A percentile compares a stretch with the other conserved stretches of the same genome.
Conservation (phyloP, 139 green algal genomes). For the Micromonas commoda region DNA sequence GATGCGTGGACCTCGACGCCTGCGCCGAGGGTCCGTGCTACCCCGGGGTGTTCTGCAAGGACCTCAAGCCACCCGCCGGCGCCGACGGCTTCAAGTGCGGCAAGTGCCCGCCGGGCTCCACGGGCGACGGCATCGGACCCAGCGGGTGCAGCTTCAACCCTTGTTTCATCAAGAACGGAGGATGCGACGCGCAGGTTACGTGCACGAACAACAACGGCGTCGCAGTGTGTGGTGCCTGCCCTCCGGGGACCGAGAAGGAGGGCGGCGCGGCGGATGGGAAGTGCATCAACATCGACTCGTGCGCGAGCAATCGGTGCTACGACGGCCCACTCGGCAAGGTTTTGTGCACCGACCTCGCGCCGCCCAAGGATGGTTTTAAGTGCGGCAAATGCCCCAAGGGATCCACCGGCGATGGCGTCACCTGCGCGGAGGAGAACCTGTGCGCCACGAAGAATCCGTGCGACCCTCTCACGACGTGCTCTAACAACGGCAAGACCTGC, state of each 20-base stretch:
- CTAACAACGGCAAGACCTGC: constrained; percentile 12
- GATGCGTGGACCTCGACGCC: too few species aligned
- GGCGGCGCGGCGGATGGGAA: neutral
- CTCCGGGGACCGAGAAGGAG: too few species aligned
- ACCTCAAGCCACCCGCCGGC: too few species aligned
- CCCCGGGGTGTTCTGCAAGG: too few species aligned
- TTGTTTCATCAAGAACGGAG: constrained; percentile 15
- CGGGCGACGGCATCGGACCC: too few species aligned
- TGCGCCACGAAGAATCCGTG: constrained; percentile 16
- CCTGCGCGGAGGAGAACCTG: constrained; percentile 1
- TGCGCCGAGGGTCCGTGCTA: too few species aligned
- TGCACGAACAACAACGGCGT: neutral
- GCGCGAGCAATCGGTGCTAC: neutral
- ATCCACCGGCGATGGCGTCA: neutral
- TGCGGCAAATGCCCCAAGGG: constrained; percentile 13
- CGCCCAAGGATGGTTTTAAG: neutral
- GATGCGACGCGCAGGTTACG: neutral
- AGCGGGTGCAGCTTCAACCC: too few species aligned
- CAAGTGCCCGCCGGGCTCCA: too few species aligned
- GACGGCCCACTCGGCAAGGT: too few species aligned
- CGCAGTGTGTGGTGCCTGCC: neutral
- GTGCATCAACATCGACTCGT: constrained; percentile 16
- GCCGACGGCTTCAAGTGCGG: too few species aligned
- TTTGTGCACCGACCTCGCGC: constrained; percentile 2
- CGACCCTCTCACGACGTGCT: constrained; percentile 15